phyloP scores from a whole-genome alignment of 2,329 filamentous ascomycete species.

The Colletotrichum eremochloae region DNA sequence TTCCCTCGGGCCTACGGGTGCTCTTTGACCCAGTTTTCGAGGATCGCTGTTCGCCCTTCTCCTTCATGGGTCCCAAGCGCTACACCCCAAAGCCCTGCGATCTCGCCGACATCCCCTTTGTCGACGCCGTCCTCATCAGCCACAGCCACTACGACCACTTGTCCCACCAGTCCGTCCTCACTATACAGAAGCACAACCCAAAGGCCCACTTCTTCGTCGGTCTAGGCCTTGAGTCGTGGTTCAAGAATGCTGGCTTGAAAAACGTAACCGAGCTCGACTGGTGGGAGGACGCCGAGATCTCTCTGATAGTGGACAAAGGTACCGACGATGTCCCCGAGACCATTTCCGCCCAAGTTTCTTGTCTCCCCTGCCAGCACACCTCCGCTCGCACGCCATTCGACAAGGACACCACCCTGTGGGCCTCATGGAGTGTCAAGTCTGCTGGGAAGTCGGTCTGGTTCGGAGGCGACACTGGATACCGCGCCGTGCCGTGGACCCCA shows the following conservation, averaged over 20 bases:
- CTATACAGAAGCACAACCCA: constrained; percentile 79
- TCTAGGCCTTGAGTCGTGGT: constrained; percentile 87
- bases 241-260: constrained; percentile 75
- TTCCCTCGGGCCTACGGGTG: constrained; percentile 85
- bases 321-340: constrained; percentile 50
- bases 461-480: constrained; percentile 91
- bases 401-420: constrained; percentile 84
- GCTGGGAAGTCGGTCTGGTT: constrained; percentile 87
- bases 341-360: constrained; percentile 80
- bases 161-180: constrained; percentile 79
- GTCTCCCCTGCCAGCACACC: constrained; percentile 87
- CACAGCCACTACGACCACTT: constrained; percentile 97
- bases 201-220: constrained; percentile 91
- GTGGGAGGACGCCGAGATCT: constrained; percentile 90
- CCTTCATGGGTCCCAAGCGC: constrained; percentile 78
- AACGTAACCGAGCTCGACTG: constrained; percentile 93
- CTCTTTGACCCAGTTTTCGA: constrained; percentile 96
- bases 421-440: constrained; percentile 84
- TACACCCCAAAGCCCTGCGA: constrained; percentile 84
- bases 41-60: constrained; percentile 84
- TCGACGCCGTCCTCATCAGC: constrained; percentile 85
- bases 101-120: constrained; percentile 80
- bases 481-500: constrained; percentile 76
- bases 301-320: constrained; percentile 61
- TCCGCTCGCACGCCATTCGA: constrained; percentile 78